A percentile compares a stretch with the other conserved stretches of the same genome.
phyloP scores from a whole-genome alignment of 805 yeast species.

The Cephaloascus fragrans region DNA sequence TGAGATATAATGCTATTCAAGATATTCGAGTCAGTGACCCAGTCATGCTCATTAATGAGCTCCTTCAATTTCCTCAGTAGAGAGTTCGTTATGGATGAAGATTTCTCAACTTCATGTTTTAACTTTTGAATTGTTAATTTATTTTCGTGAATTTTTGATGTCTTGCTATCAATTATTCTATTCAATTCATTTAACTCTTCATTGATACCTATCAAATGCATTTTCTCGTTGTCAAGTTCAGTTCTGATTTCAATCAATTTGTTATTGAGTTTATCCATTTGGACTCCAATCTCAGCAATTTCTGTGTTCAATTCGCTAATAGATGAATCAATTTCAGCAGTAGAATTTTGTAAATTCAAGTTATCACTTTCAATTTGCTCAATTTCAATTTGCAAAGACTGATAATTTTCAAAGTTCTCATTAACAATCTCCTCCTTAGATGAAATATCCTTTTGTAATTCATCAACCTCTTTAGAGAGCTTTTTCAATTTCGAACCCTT shows the following conservation, averaged over 20 bases:
- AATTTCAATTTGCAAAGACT: constrained; percentile 54
- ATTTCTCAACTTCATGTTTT: constrained; percentile 44
- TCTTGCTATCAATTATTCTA: constrained; percentile 29
- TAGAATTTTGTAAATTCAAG: constrained; percentile 11
- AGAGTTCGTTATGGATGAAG: constrained; percentile 22
- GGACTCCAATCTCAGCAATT: constrained; percentile 10
- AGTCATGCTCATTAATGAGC: constrained; percentile 47
- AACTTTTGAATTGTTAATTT: constrained; percentile 45
- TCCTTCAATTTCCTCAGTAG: constrained; percentile 30
- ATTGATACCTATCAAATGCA: constrained; percentile 54
- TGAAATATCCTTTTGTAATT: constrained; percentile 21
- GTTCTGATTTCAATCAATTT: constrained; percentile 11
- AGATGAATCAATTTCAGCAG: constrained; percentile 26
- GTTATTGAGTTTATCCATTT: constrained; percentile 14
- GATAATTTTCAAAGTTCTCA: constrained; percentile 41
- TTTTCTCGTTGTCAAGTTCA: constrained; percentile 43
- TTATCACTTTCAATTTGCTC: constrained; percentile 58
- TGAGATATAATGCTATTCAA: constrained; percentile 48
- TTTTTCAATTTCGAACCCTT: constrained; percentile 74
- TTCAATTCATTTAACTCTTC: constrained; percentile 65
- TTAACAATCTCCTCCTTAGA: constrained; percentile 32
- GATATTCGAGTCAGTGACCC: constrained; percentile 63
- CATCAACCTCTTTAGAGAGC: constrained; percentile 41
- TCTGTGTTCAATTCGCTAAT: constrained; percentile 23
- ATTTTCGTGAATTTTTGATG: constrained; percentile 32